These are phyloP conservation scores for Atkinsonella texensis DNA, from an alignment of 2,329 filamentous ascomycete genomes.

Conservation along the genomic window DNA sequence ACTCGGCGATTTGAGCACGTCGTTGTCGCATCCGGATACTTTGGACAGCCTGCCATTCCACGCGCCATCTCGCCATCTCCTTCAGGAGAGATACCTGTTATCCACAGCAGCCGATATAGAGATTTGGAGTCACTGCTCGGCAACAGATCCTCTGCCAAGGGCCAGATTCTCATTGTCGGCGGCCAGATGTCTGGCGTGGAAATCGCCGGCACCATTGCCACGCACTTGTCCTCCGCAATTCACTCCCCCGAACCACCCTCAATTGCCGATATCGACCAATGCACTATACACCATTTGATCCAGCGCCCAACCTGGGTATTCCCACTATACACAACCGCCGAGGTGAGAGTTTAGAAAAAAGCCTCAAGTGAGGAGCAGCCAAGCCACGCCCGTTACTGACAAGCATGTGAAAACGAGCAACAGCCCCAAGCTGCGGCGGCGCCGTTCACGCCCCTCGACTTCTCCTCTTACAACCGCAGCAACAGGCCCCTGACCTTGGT, in stretches of 20 bases:
- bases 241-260: slow-evolving; percentile 35
- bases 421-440: slow-evolving; percentile 36
- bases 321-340: slow-evolving; percentile 43
- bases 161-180: slow-evolving; percentile 62
- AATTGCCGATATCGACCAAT: slow-evolving; percentile 33
- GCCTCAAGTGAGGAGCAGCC: too few species aligned
- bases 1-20: slow-evolving; percentile 56
- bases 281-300: slow-evolving; percentile 54
- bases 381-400: too few species aligned
- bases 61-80: slow-evolving; percentile 24
- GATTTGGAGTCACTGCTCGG: slow-evolving; percentile 37
- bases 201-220: slow-evolving; percentile 59
- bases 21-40: slow-evolving; percentile 65
- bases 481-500: slow-evolving; percentile 46
- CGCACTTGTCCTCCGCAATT: slow-evolving; percentile 53
- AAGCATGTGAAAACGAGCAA: slow-evolving; percentile 11
- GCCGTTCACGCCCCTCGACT: slow-evolving; percentile 60
- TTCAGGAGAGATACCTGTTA: slow-evolving; percentile 30
- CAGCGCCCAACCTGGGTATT: slow-evolving; percentile 63
- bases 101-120: slow-evolving; percentile 60
- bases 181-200: slow-evolving; percentile 78
- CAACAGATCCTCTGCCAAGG: slow-evolving; percentile 24
- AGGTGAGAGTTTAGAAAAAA: slow-evolving; percentile 21
- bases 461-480: slow-evolving; percentile 58
- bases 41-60: slow-evolving; percentile 47